Conservation (phyloP, 345 rosid genomes). For the Linum usitatissimum region DNA sequence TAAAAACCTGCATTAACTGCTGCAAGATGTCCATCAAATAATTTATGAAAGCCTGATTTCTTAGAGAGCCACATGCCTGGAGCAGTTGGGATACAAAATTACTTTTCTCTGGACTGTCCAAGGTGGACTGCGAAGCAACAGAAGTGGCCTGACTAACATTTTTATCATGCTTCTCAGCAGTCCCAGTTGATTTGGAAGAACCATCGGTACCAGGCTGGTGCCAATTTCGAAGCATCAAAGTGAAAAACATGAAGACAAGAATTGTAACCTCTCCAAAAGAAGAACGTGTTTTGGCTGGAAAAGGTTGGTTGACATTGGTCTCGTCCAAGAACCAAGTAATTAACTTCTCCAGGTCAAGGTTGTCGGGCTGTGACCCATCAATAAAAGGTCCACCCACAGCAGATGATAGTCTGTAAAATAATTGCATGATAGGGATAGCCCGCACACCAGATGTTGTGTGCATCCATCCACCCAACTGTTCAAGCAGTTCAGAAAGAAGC, state of each 20-base stretch:
- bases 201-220: conserved; percentile 87
- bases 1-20: conserved; percentile 78
- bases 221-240: conserved; percentile 99
- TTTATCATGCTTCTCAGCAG: conserved; percentile 50
- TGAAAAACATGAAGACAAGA: conserved; percentile 94
- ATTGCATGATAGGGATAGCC: conserved; percentile 92
- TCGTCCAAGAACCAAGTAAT: conserved; percentile 84
- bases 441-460: conserved; percentile 62
- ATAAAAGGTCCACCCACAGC: conserved; percentile 93
- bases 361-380: conserved; percentile 81
- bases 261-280: conserved; percentile 84
- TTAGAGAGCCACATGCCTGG: conserved; percentile 69
- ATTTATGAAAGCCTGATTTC: conserved; percentile 79
- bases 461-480: conserved; percentile 96
- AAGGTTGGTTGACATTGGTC: conserved; percentile 61
- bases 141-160: conserved; percentile 35
- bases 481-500: conserved; percentile 85
- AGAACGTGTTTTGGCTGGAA: conserved; percentile 52
- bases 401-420: conserved; percentile 90
- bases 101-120: conserved; percentile 67
- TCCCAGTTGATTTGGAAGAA: conserved; percentile 41
- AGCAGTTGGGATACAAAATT: conserved; percentile 75
- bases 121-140: conserved; percentile 41
- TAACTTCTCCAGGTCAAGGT: conserved; percentile 70
- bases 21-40: conserved; percentile 92